phyloP scores from a whole-genome alignment of 208 protist species.

The Crithidia bombi region DNA sequence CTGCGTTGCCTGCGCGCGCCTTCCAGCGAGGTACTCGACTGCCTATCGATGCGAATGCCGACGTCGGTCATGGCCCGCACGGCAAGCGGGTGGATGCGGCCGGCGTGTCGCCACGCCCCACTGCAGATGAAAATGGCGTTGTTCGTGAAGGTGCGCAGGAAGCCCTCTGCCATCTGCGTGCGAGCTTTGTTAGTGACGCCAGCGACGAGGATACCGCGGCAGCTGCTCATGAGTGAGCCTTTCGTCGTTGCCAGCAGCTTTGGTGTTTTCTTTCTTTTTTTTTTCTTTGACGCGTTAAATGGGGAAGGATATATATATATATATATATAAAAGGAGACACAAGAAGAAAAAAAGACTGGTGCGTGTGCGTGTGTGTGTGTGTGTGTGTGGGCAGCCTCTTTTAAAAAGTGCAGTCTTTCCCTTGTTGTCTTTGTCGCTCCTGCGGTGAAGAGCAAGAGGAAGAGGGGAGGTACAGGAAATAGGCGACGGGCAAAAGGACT shows the following conservation, averaged over 20 bases:
- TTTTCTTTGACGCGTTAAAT: neutral
- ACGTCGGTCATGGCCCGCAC: slow-evolving; percentile 55
- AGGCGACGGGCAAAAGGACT: too few species aligned
- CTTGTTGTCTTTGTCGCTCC: too few species aligned
- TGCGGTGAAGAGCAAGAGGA: too few species aligned
- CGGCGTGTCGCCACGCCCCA: slow-evolving; percentile 60
- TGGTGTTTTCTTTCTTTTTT: neutral
- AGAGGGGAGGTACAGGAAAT: too few species aligned
- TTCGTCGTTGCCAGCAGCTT: too few species aligned
- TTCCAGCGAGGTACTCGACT: slow-evolving; percentile 62
- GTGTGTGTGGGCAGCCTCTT: neutral
- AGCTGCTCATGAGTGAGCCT: slow-evolving; percentile 78
- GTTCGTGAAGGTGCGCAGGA: slow-evolving; percentile 60
- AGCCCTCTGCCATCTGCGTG: slow-evolving; percentile 87
- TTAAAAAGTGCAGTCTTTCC: too few species aligned
- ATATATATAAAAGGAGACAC: too few species aligned
- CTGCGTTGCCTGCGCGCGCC: slow-evolving; percentile 57
- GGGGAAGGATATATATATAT: neutral
- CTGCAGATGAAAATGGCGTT: slow-evolving; percentile 75
- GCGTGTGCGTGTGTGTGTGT: slow-evolving; percentile 1
- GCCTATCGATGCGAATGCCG: slow-evolving; percentile 54
- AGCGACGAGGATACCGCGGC: slow-evolving; percentile 79
- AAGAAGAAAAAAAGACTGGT: too few species aligned
- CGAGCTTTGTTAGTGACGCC: slow-evolving; percentile 74
- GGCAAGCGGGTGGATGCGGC: slow-evolving; percentile 70